These are phyloP conservation scores for Voacanga thouarsii DNA, from an alignment of 257 asterid species.

Conservation along the genomic window DNA sequence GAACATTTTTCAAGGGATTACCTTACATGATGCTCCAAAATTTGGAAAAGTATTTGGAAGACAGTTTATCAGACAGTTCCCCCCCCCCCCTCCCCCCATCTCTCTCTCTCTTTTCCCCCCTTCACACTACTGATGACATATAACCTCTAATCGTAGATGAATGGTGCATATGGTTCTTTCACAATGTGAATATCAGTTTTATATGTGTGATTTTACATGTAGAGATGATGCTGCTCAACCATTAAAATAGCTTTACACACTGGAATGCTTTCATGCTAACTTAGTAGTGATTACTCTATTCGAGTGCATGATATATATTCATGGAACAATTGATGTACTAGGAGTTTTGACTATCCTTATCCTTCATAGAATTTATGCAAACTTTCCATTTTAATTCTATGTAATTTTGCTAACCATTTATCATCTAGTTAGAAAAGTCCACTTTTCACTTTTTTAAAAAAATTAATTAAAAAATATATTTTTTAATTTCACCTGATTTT, in stretches of 20 bases:
- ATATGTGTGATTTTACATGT: background rate
- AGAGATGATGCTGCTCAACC: background rate
- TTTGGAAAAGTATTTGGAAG: conserved; percentile 95
- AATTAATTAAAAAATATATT: no score
- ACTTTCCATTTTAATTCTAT: no score
- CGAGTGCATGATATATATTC: background rate
- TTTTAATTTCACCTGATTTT: background rate
- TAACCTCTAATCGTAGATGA: background rate
- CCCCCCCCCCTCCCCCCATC: no score
- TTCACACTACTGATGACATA: background rate
- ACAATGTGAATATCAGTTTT: background rate
- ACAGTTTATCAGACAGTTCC: conserved; percentile 83
- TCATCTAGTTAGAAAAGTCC: background rate
- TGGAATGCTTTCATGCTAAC: background rate
- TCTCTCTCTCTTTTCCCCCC: no score
- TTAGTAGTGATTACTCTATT: background rate
- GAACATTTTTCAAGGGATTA: conserved; percentile 77
- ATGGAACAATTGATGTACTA: background rate
- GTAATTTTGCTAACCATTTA: background rate
- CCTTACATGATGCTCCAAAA: conserved; percentile 92
- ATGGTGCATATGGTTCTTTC: background rate
- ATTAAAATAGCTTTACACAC: background rate
- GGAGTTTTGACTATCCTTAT: background rate
- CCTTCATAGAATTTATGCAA: background rate
- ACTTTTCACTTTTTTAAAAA: no score